A percentile compares a stretch with the other conserved stretches of the same genome.
These are phyloP conservation scores for Cryomyces minteri DNA, from an alignment of 495 filamentous ascomycete species.

Conservation along the genomic window DNA sequence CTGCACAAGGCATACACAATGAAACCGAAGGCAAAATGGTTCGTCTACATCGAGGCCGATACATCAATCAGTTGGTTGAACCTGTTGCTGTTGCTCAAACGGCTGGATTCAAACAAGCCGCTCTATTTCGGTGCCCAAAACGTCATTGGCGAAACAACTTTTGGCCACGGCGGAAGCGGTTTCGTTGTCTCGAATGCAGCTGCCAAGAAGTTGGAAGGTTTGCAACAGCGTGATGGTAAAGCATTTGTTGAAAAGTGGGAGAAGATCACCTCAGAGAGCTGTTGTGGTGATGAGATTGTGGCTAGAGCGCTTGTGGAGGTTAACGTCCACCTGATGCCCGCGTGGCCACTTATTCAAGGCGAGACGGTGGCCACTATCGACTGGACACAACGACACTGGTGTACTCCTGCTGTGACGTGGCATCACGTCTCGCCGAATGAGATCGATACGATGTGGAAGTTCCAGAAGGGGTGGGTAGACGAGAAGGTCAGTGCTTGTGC, in stretches of 20 bases:
- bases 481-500: background rate
- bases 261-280: too few species aligned
- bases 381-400: too few species aligned
- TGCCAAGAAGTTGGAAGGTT: background rate
- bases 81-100: constrained; percentile 7
- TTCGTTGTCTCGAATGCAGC: constrained; percentile 6
- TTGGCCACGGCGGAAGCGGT: constrained; percentile 12
- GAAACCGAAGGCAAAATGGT: constrained; percentile 7
- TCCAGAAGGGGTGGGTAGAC: constrained; percentile 10
- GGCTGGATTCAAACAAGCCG: constrained; percentile 5
- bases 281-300: too few species aligned
- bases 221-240: too few species aligned
- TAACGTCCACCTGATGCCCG: too few species aligned
- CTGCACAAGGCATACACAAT: constrained; percentile 19
- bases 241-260: too few species aligned
- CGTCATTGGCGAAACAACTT: constrained; percentile 6
- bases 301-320: too few species aligned
- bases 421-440: too few species aligned
- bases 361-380: too few species aligned
- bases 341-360: too few species aligned
- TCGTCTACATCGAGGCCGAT: constrained; percentile 12
- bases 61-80: constrained; percentile 11
- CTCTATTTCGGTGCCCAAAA: constrained; percentile 10
- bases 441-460: too few species aligned
- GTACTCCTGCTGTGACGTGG: too few species aligned